These are phyloP conservation scores for Apostasia ramifera DNA, from an alignment of 106 monocot genomes.

Conservation along the genomic window DNA sequence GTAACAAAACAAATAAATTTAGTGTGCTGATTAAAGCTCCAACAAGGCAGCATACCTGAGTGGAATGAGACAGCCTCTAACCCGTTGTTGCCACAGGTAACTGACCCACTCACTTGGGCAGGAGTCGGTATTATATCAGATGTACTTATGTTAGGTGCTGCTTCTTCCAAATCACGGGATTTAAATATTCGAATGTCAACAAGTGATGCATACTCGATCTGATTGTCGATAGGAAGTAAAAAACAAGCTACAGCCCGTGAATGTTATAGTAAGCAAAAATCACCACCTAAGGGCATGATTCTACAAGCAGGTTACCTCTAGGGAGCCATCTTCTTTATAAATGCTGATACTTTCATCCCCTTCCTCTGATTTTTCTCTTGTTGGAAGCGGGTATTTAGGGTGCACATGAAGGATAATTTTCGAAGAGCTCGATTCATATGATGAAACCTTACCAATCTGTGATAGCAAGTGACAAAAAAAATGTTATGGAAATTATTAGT, in stretches of 20 bases:
- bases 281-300: background rate
- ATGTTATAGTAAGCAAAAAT: background rate
- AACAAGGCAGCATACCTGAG: background rate
- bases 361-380: constrained; percentile 15
- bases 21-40: too few relatives aligned
- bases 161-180: constrained; percentile 4
- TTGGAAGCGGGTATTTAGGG: constrained; percentile 44
- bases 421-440: constrained; percentile 42
- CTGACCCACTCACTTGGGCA: constrained; percentile 4
- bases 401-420: constrained; percentile 44
- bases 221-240: background rate
- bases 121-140: constrained; percentile 8
- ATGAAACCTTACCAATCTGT: constrained; percentile 79
- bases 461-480: constrained; percentile 2
- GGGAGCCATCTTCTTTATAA: constrained; percentile 86
- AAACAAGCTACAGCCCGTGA: background rate
- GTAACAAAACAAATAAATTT: too few relatives aligned
- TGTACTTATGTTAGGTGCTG: background rate
- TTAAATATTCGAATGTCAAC: constrained; percentile 69
- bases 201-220: constrained; percentile 75
- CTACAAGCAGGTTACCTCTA: constrained; percentile 47
- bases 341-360: constrained; percentile 28
- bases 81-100: background rate
- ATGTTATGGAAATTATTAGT: background rate
- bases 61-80: background rate